phyloP scores from a whole-genome alignment of 371 early-diverging fungal species.

The Mortierella sp. region DNA sequence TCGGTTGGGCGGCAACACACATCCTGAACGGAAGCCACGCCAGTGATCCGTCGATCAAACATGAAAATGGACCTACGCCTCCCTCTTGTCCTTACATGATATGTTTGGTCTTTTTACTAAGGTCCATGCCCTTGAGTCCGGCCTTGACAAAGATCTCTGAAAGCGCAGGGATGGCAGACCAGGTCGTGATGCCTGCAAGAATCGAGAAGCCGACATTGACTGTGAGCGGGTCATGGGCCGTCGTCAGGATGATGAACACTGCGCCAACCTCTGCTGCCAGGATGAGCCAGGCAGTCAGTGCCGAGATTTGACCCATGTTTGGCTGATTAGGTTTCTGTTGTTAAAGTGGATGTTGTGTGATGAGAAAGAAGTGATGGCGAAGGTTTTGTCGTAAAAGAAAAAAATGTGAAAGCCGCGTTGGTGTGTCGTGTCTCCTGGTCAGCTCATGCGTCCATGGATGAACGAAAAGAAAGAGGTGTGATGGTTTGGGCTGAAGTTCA shows the following conservation, averaged over 20 bases:
- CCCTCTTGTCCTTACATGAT: slow-evolving; percentile 83
- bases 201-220: slow-evolving; percentile 76
- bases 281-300: slow-evolving; percentile 37
- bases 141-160: slow-evolving; percentile 75
- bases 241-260: slow-evolving; percentile 60
- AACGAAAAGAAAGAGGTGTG: not conserved
- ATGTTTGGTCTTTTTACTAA: slow-evolving; percentile 81
- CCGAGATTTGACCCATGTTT: slow-evolving; percentile 36
- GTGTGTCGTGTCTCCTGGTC: not conserved
- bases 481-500: not conserved
- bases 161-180: slow-evolving; percentile 70
- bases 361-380: not conserved
- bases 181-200: slow-evolving; percentile 75
- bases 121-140: slow-evolving; percentile 85
- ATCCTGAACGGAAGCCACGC: not conserved
- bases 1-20: not conserved
- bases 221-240: slow-evolving; percentile 74
- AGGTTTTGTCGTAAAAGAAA: not conserved
- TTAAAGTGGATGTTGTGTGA: not conserved
- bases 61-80: no score
- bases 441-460: not conserved
- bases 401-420: not conserved
- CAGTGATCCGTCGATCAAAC: no score
- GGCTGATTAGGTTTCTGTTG: not conserved
- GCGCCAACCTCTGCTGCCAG: slow-evolving; percentile 42